A percentile compares a stretch with the other conserved stretches of the same genome.
These are phyloP conservation scores for Rhodosporidiobolus odoratus DNA, from an alignment of 768 basidiomycete genomes.

Conservation along the genomic window DNA sequence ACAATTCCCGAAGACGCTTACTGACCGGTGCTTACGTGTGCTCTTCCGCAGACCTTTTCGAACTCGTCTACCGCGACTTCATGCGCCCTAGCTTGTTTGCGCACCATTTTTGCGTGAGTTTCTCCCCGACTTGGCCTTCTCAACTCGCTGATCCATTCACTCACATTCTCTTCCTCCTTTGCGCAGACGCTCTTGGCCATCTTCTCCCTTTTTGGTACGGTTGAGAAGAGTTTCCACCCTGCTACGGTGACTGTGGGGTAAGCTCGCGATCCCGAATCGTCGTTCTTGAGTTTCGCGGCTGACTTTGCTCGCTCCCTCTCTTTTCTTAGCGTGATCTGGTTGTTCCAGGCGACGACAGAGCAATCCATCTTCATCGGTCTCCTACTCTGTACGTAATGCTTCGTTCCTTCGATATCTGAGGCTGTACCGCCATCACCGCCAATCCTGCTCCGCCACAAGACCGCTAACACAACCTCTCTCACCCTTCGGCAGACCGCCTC, in stretches of 20 bases:
- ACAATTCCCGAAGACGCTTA: not conserved
- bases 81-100: not conserved
- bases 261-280: not conserved
- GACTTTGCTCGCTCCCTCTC: not conserved
- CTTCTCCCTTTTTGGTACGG: not conserved
- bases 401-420: not conserved
- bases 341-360: constrained; percentile 13
- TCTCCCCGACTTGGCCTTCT: not conserved
- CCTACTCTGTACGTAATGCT: not conserved
- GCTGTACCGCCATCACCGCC: not conserved
- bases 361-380: constrained; percentile 7
- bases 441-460: not conserved
- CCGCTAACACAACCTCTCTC: too few species aligned
- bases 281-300: not conserved
- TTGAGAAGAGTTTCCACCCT: constrained; percentile 4
- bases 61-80: constrained; percentile 2
- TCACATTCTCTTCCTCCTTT: not conserved
- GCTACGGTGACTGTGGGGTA: not conserved
- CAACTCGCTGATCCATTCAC: not conserved
- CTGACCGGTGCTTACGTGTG: not conserved
- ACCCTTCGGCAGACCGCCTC: not conserved
- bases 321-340: not conserved
- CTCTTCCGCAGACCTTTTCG: not conserved
- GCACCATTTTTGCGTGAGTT: constrained; percentile 5
- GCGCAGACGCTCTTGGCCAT: constrained; percentile 8